A percentile compares a stretch with the other conserved stretches of the same genome.
phyloP scores from a whole-genome alignment of 2,329 filamentous ascomycete species.

The Epichloe glyceriae region DNA sequence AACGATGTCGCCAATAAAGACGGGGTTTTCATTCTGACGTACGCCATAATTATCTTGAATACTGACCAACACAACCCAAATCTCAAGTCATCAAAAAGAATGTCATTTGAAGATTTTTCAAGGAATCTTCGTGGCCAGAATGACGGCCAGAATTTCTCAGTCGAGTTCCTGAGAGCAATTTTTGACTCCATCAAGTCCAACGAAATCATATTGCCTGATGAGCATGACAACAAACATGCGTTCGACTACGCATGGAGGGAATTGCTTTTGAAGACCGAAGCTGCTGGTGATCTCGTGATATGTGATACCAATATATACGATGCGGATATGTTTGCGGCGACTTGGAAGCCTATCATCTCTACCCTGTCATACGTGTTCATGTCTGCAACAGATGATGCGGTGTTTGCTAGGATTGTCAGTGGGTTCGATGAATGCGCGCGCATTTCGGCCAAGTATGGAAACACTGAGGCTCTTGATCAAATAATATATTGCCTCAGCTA shows the following conservation, averaged over 20 bases:
- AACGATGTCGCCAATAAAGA: slow-evolving; percentile 74
- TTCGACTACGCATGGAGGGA: slow-evolving; percentile 99
- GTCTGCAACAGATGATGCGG: slow-evolving; percentile 91
- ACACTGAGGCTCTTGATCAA: slow-evolving; percentile 80
- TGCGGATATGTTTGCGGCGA: slow-evolving; percentile 92
- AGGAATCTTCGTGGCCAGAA: slow-evolving; percentile 89
- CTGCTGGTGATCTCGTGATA: slow-evolving; percentile 58
- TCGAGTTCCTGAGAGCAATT: slow-evolving; percentile 72
- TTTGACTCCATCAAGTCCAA: slow-evolving; percentile 84
- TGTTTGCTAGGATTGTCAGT: slow-evolving; percentile 84
- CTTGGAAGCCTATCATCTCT: slow-evolving; percentile 89
- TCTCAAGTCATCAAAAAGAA: slow-evolving; percentile 63
- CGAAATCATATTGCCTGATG: slow-evolving; percentile 93
- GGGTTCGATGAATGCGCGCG: slow-evolving; percentile 94
- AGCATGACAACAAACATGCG: slow-evolving; percentile 91
- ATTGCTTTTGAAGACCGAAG: slow-evolving; percentile 70
- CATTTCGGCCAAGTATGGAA: slow-evolving; percentile 72
- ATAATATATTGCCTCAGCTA: slow-evolving; percentile 82
- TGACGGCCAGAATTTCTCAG: slow-evolving; percentile 67
- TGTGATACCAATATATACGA: slow-evolving; percentile 93
- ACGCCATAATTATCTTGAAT: slow-evolving; percentile 95
- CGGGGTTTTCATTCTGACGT: slow-evolving; percentile 78
- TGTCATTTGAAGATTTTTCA: slow-evolving; percentile 72
- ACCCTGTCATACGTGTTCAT: slow-evolving; percentile 97
- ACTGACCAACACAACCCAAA: slow-evolving; percentile 96